Percentiles rank a stretch among this genome's conserved stretches.
These are phyloP conservation scores for Speleostelium caveatum DNA, from an alignment of 78 protist species.

Conservation along the genomic window DNA sequence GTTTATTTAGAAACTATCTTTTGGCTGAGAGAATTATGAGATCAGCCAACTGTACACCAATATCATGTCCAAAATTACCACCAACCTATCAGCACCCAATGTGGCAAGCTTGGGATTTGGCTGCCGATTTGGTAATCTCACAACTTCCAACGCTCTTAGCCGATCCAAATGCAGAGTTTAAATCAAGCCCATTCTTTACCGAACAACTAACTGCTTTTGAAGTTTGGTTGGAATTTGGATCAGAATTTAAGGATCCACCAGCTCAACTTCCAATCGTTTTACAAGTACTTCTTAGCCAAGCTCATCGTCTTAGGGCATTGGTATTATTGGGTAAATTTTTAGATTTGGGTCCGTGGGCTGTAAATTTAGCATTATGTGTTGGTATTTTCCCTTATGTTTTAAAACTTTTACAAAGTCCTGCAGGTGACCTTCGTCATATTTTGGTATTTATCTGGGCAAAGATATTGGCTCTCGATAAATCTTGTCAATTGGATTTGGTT, in stretches of 20 bases:
- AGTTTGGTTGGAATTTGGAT: constrained; percentile 95
- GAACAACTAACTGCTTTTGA: constrained; percentile 97
- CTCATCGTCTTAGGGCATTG: constrained; percentile 95
- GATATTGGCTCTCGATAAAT: constrained; percentile 77
- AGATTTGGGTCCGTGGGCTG: constrained; percentile 98
- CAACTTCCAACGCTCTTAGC: constrained; percentile 85
- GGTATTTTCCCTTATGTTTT: constrained; percentile 98
- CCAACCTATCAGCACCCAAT: constrained; percentile 83
- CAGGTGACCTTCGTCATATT: constrained; percentile 84
- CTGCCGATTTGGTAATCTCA: constrained; percentile 90
- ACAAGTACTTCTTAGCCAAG: constrained; percentile 95
- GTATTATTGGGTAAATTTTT: constrained; percentile 93
- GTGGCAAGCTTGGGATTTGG: constrained; percentile 97
- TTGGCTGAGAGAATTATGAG: constrained; percentile 98
- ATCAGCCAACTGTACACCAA: constrained; percentile 92
- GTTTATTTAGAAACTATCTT: constrained; percentile 97
- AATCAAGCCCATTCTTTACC: constrained; percentile 89
- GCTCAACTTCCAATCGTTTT: constrained; percentile 97
- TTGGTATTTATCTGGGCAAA: constrained; percentile 96
- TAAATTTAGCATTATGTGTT: constrained; percentile 90
- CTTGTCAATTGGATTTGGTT: constrained; percentile 90
- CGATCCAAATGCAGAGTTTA: constrained; percentile 73
- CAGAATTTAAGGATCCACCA: constrained; percentile 84
- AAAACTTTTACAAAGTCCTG: constrained; percentile 91
- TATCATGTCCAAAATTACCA: constrained; percentile 96